A percentile compares a stretch with the other conserved stretches of the same genome.
Evolutionary conservation across 768 basidiomycete genomes (phyloP).

Genomic region (Boletus insuetus): DNA sequence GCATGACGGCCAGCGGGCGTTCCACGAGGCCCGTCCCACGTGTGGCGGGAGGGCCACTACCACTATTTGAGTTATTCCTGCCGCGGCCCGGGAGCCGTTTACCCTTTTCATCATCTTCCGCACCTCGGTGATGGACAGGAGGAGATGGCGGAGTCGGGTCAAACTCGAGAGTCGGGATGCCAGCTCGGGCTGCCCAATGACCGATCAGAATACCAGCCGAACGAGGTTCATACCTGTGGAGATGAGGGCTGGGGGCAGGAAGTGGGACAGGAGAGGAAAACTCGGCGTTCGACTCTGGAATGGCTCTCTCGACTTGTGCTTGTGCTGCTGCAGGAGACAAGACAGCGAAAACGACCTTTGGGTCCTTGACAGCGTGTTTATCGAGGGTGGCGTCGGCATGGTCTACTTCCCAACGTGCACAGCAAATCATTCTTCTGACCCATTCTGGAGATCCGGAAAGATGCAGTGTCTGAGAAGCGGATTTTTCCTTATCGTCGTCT

Average conservation of each 20-base stretch:
- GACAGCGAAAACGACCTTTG: slow-evolving; percentile 65
- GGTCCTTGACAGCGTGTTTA: slow-evolving; percentile 20
- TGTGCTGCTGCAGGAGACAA: slow-evolving; percentile 33
- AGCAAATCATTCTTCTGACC: slow-evolving; percentile 82
- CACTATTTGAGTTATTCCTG: slow-evolving; percentile 27
- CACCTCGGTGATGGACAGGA: slow-evolving; percentile 18
- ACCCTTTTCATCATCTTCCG: slow-evolving; percentile 35
- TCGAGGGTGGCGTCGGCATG: slow-evolving; percentile 40
- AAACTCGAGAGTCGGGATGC: slow-evolving; percentile 55
- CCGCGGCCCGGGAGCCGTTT: slow-evolving; percentile 29
- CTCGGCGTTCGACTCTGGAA: slow-evolving; percentile 20
- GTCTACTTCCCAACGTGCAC: slow-evolving; percentile 72
- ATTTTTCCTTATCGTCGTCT: slow-evolving; percentile 25
- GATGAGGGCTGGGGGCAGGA: slow-evolving; percentile 53
- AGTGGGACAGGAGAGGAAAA: slow-evolving; percentile 58
- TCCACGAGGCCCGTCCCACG: slow-evolving; percentile 57
- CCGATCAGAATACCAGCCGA: slow-evolving; percentile 60
- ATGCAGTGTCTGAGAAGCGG: slow-evolving; percentile 23
- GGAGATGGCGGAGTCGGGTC: slow-evolving; percentile 30
- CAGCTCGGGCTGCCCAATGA: slow-evolving; percentile 66
- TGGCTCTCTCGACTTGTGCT: slow-evolving; percentile 24
- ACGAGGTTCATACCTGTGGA: slow-evolving; percentile 62
- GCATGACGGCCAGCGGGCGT: slow-evolving; percentile 72
- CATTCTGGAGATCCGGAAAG: slow-evolving; percentile 65
- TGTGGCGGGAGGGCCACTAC: slow-evolving; percentile 13